Base-by-base conservation (phyloP, 768 basidiomycete species). In the Phylloporus sp. region DNA sequence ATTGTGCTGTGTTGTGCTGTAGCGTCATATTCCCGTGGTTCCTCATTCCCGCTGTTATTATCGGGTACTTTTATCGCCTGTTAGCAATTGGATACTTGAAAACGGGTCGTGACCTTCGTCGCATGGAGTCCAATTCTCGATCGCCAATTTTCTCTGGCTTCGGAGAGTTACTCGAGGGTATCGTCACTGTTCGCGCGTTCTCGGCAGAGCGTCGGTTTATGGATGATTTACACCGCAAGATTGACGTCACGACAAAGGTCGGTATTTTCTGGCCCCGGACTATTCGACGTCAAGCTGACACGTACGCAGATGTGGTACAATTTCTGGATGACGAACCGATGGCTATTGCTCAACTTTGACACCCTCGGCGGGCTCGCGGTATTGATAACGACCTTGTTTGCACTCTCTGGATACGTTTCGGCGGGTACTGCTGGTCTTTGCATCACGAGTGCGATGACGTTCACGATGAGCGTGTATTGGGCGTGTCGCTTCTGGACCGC, bases 121-220 rank as follows among this genome's bases (percentile, higher is more conserved):
- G 93, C 17, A 90, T 96, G 82, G 93, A 95, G 63, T 89, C 90
- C 1, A 94, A 90, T 56, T 80, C 85, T 1, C 75, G 89, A 11
- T 88, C 86, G 0, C 87, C 90, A 0, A 90, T 90, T 50, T 90
- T 85, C 66, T 84, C 85, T 7, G 86, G 84, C 45, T 92, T 90
- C 53, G 79, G 80, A 11, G 90, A 91, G 58, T 66, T 93, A 9
- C 65, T 95, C 17, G 87, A 92, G 42, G 91, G 91, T 20, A 88
- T 94, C 36, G 87, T 92, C n/a, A 92, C 91, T 6, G 87, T 95
- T 33, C 79, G 93, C 46, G 93, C 93, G 0, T 97, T 95, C 69
- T 84, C 86, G 1, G 85, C 82, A 0, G 91, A 95, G 60, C 69
- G 69, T 32, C 70, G 79, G 5, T 95, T 97, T 74, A 69, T 93